These are phyloP conservation scores for Pseudodiploospora longispora DNA, from an alignment of 2,329 filamentous ascomycete species.

Conservation along the genomic window DNA sequence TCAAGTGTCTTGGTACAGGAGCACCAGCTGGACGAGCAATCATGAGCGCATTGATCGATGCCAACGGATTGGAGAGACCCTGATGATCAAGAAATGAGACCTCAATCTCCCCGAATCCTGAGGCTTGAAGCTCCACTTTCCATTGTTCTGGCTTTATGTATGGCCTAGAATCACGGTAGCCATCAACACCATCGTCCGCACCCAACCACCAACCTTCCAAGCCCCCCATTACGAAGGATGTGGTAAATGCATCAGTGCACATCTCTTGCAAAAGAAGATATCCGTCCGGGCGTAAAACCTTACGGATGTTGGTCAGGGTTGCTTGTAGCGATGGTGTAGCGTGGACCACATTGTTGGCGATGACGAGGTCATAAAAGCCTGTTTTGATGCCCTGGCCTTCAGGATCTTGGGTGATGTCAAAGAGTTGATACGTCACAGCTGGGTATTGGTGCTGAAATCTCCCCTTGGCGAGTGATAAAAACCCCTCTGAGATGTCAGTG, in stretches of 20 bases:
- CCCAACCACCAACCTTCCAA: slow-evolving; percentile 5
- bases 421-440: background rate
- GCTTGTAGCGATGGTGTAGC: background rate
- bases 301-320: slow-evolving; percentile 1
- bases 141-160: too few relatives aligned
- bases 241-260: background rate
- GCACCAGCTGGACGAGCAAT: too few relatives aligned
- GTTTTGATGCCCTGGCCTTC: background rate
- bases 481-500: slow-evolving; percentile 1
- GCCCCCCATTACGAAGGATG: background rate
- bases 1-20: too few relatives aligned
- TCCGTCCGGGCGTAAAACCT: slow-evolving; percentile 4
- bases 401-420: background rate
- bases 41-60: too few relatives aligned
- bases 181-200: slow-evolving; percentile 1
- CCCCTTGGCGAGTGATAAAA: background rate
- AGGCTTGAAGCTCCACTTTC: too few relatives aligned
- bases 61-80: too few relatives aligned
- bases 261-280: slow-evolving; percentile 2
- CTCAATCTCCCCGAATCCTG: too few relatives aligned
- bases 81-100: too few relatives aligned
- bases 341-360: background rate
- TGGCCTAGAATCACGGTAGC: too few relatives aligned
- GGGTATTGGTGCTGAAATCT: background rate
- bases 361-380: background rate